Base-by-base conservation (phyloP, 345 rosid genomes). In the Nephelium lappaceum region DNA sequence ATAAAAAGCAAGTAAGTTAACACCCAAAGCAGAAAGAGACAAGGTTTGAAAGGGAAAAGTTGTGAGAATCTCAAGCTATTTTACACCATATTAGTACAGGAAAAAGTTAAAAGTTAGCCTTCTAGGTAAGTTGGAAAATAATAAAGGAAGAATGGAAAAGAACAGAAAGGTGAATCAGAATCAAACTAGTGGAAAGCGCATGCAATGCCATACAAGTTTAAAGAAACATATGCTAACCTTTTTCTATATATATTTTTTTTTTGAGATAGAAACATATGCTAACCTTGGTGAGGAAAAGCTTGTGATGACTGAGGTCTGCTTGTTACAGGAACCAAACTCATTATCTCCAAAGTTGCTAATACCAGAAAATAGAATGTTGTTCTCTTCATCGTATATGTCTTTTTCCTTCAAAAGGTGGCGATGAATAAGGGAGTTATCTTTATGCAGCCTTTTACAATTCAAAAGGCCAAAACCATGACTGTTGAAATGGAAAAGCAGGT, bases 281-380 rank as follows among this genome's bases (percentile, higher is more conserved):
- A 23, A 81, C 84, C 84, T 73, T 60, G 64, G 24, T 61, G 61
- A 43, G 82, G 61, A 68, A 66, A 38, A 60, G 12, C 9, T 19
- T 19, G 42, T 0, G 49, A 68, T 4, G 71, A n/a, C 42, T 61
- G 63, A 65, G 72, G 76, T 64, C 66, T 63, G 76, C 81, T 70
- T 69, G 66, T 66, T 47, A 45, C 64, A 67, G 55, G 71, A 76
- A 58, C 36, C 77, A 70, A 43, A 47, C 74, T 67, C 63, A 49
- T 47, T 51, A 75, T 69, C 61, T 43, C 77, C 74, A 82, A 53
- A 71, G 21, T 31, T 49, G 77, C 79, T 36, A 75, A 77, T 23
- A 75, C 21, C 11, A 75, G 39, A 53, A 76, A 31, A 69, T 25
- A 76, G 68, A 66, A 83, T 25, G 58, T 42, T 41, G 31, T 79